phyloP scores from a whole-genome alignment of 129 eudicot genomes.

The Escallonia rubra region DNA sequence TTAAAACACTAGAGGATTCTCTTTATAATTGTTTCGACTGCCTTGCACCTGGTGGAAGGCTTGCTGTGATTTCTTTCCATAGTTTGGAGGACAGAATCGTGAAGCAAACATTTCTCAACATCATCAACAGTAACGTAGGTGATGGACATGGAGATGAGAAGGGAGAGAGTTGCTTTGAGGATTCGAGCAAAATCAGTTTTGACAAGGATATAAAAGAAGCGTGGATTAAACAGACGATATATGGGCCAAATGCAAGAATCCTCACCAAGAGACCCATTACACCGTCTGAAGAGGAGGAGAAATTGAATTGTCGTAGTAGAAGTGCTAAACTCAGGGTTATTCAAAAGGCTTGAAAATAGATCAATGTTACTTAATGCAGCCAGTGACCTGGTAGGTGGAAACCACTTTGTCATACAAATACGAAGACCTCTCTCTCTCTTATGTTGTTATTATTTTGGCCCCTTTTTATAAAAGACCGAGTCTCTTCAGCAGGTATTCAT shows the following conservation, averaged over 20 bases:
- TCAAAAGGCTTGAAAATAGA: slow-evolving; percentile 37
- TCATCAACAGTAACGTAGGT: slow-evolving; percentile 30
- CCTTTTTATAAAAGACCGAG: too few relatives aligned
- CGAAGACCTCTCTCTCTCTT: too few relatives aligned
- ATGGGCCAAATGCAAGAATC: slow-evolving; percentile 49
- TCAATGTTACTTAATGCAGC: too few relatives aligned
- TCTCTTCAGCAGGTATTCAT: too few relatives aligned
- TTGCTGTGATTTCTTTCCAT: slow-evolving; percentile 91
- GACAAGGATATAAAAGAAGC: slow-evolving; percentile 39
- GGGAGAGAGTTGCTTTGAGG: slow-evolving; percentile 5
- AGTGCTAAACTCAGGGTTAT: slow-evolving; percentile 96
- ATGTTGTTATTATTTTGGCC: too few relatives aligned
- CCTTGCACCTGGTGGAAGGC: slow-evolving; percentile 94
- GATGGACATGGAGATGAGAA: slow-evolving; percentile 20
- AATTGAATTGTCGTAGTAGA: slow-evolving; percentile 67
- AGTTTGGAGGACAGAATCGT: slow-evolving; percentile 97
- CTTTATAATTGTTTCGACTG: slow-evolving; percentile 59
- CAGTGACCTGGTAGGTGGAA: too few relatives aligned
- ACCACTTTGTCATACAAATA: too few relatives aligned
- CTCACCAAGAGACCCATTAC: slow-evolving; percentile 92
- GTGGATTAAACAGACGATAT: slow-evolving; percentile 68
- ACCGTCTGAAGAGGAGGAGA: slow-evolving; percentile 82
- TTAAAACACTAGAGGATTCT: slow-evolving; percentile 64
- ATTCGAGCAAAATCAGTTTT: slow-evolving; percentile 1
- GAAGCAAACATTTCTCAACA: slow-evolving; percentile 79